These are phyloP conservation scores for Trichoderma pleuroti DNA, from an alignment of 2,329 filamentous ascomycete genomes.

Conservation along the genomic window DNA sequence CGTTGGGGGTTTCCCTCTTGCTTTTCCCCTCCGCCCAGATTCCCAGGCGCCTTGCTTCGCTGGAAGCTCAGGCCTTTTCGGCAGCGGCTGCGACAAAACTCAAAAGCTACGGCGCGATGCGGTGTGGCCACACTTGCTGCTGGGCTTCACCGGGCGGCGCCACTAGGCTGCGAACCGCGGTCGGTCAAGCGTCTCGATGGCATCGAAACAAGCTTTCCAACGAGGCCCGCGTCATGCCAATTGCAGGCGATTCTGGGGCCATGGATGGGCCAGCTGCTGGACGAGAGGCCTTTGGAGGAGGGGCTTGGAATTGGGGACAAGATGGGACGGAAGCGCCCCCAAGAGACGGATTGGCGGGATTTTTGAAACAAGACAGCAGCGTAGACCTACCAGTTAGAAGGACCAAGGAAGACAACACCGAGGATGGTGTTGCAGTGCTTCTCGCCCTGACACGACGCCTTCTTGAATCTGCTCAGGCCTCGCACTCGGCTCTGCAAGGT, in stretches of 20 bases:
- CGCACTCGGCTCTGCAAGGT: neutral
- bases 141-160: neutral
- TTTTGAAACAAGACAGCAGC: neutral
- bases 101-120: slow-evolving; percentile 13
- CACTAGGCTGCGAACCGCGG: neutral
- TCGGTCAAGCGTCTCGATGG: slow-evolving; percentile 1
- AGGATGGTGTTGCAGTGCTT: neutral
- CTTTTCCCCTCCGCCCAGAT: neutral
- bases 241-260: neutral
- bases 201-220: slow-evolving; percentile 1
- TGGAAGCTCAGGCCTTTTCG: neutral
- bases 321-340: neutral
- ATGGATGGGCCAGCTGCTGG: neutral
- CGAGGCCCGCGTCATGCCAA: neutral
- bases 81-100: neutral
- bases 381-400: neutral
- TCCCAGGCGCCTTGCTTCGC: neutral
- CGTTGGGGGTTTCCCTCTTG: neutral
- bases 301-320: neutral
- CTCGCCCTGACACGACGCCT: neutral
- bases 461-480: neutral
- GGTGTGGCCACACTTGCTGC: slow-evolving; percentile 7
- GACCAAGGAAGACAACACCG: neutral
- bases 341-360: neutral
- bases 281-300: neutral